Percentiles rank a stretch among this genome's conserved stretches.
phyloP scores from a whole-genome alignment of 306 rosid species.

The Casuarina cunninghamiana region DNA sequence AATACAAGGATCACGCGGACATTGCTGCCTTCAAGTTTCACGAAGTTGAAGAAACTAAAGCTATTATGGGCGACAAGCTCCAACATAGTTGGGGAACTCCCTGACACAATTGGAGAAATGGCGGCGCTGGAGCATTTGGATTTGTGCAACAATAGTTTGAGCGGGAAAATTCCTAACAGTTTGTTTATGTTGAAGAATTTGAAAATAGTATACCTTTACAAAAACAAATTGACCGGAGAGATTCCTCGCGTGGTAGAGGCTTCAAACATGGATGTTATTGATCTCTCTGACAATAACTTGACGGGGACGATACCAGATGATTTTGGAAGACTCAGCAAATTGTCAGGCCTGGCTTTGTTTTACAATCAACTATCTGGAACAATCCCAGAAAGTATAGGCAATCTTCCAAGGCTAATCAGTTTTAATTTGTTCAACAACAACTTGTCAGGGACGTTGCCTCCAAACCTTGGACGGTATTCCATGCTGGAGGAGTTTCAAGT shows the following conservation, averaged over 20 bases:
- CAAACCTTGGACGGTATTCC: slow-evolving; percentile 52
- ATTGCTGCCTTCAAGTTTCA: slow-evolving; percentile 40
- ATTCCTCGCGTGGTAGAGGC: slow-evolving; percentile 54
- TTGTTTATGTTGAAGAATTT: slow-evolving; percentile 53
- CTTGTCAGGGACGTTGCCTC: slow-evolving; percentile 58
- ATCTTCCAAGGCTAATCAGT: slow-evolving; percentile 41
- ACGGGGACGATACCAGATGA: slow-evolving; percentile 57
- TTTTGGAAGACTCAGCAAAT: slow-evolving; percentile 51
- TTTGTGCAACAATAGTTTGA: slow-evolving; percentile 34
- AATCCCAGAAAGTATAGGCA: slow-evolving; percentile 57
- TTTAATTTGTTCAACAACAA: slow-evolving; percentile 45
- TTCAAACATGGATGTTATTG: slow-evolving; percentile 35
- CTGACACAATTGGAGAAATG: slow-evolving; percentile 51
- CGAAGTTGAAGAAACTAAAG: slow-evolving; percentile 55
- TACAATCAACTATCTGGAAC: slow-evolving; percentile 51
- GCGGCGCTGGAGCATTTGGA: slow-evolving; percentile 51
- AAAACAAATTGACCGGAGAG: slow-evolving; percentile 52
- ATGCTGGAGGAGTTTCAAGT: slow-evolving; percentile 37
- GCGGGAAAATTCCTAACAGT: slow-evolving; percentile 51
- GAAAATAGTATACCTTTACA: slow-evolving; percentile 33
- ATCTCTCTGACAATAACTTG: slow-evolving; percentile 43
- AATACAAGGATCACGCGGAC: slow-evolving; percentile 27
- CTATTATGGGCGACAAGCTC: slow-evolving; percentile 19
- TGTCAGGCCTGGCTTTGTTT: slow-evolving; percentile 39
- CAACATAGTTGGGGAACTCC: slow-evolving; percentile 60